Conservation (phyloP, 352 stramenopile genomes). For the Pythium volutum region DNA sequence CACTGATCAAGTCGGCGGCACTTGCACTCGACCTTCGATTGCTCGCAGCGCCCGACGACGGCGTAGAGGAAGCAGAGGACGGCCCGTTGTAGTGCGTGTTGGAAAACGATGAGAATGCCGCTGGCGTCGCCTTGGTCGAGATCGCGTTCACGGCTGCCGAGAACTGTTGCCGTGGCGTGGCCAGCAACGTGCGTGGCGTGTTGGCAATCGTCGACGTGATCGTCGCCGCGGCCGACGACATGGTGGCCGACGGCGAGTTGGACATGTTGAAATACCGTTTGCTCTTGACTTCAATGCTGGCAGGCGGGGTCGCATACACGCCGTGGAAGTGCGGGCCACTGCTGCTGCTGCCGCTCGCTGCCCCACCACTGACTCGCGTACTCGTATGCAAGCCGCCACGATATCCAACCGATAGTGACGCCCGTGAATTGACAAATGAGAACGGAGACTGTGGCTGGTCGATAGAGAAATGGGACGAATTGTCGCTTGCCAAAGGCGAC, state of each 20-base stretch:
- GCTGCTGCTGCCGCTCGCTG: not conserved
- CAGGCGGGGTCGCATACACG: conserved; percentile 59
- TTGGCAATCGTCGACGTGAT: conserved; percentile 72
- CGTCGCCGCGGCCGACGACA: conserved; percentile 71
- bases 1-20: conserved; percentile 5
- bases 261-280: conserved; percentile 63
- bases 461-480: not conserved
- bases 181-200: conserved; percentile 55
- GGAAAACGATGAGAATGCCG: conserved; percentile 59
- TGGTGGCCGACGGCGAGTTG: conserved; percentile 54
- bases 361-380: conserved; percentile 1
- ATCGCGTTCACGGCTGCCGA: conserved; percentile 75
- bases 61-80: not conserved
- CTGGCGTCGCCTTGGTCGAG: conserved; percentile 66
- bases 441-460: conserved; percentile 22
- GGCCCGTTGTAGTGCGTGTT: conserved; percentile 21
- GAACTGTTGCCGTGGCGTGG: conserved; percentile 71
- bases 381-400: conserved; percentile 11
- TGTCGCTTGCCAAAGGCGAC: not conserved
- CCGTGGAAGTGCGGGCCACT: conserved; percentile 33
- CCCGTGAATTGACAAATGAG: conserved; percentile 6
- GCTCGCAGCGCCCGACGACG: not conserved
- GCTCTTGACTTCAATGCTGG: conserved; percentile 60
- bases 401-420: not conserved
- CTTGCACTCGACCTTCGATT: conserved; percentile 15